These are phyloP conservation scores for Phytopythium chamaehyphon DNA, from an alignment of 352 stramenopile species.

Conservation along the genomic window DNA sequence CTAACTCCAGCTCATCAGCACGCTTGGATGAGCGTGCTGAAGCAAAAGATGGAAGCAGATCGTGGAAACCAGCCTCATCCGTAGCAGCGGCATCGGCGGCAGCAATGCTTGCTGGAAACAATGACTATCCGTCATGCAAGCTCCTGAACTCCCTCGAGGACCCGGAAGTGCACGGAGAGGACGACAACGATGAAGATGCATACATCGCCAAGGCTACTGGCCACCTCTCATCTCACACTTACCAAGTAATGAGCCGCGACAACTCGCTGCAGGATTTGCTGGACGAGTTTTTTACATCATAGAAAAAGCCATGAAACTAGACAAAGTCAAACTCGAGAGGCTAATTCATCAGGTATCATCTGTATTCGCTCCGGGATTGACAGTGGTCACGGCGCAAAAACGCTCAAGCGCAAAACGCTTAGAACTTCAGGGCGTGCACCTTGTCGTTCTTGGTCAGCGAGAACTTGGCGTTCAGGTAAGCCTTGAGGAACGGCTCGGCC, in stretches of 20 bases:
- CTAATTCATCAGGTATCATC: constrained; percentile 61
- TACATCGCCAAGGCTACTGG: constrained; percentile 1
- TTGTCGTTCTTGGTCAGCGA: constrained; percentile 96
- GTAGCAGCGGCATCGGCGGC: constrained; percentile 2
- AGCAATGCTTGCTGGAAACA: not conserved
- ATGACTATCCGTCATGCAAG: constrained; percentile 10
- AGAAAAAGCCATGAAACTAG: not conserved
- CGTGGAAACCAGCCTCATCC: not conserved
- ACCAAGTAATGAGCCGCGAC: constrained; percentile 24
- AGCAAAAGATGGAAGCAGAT: not conserved
- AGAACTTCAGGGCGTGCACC: constrained; percentile 99
- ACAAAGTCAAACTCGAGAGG: constrained; percentile 12
- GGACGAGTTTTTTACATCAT: constrained; percentile 48
- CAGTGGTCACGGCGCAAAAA: constrained; percentile 8
- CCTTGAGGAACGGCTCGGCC: constrained; percentile 93
- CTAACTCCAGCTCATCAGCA: not conserved
- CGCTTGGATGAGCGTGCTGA: not conserved
- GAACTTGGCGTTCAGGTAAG: constrained; percentile 99
- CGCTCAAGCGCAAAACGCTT: constrained; percentile 46
- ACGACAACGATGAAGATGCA: constrained; percentile 19
- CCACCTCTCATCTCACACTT: not conserved
- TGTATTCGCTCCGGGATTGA: constrained; percentile 20
- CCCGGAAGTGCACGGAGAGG: constrained; percentile 19
- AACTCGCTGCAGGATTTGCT: constrained; percentile 63
- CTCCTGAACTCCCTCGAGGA: constrained; percentile 2